Evolutionary conservation across 257 asterid genomes (phyloP).

Genomic region (Ehretia macrophylla): DNA sequence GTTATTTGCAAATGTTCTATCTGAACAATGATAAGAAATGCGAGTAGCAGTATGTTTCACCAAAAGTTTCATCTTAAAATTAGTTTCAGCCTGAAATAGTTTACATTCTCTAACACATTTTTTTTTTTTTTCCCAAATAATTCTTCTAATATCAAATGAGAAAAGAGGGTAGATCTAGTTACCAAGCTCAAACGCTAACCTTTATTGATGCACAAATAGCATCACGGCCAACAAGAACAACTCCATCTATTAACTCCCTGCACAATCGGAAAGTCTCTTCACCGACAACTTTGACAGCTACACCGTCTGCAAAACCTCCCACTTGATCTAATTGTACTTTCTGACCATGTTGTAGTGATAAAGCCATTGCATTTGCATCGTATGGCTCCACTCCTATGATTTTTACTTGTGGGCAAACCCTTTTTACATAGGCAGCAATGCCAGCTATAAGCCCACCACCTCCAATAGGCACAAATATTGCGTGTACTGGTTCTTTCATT

Average conservation of each 20-base stretch:
- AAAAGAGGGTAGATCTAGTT: not conserved
- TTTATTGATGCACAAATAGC: constrained; percentile 97
- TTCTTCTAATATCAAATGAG: not conserved
- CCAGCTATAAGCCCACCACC: constrained; percentile 99
- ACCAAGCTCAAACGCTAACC: constrained; percentile 35
- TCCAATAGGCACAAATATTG: constrained; percentile 90
- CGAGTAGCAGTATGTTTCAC: too few species aligned
- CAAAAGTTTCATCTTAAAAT: too few species aligned
- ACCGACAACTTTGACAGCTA: constrained; percentile 92
- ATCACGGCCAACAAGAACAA: constrained; percentile 87
- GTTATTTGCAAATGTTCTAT: too few species aligned
- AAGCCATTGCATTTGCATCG: constrained; percentile 94
- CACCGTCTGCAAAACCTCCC: constrained; percentile 98
- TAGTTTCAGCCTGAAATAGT: too few species aligned
- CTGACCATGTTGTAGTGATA: constrained; percentile 72
- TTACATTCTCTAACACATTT: too few species aligned
- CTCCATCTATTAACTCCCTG: constrained; percentile 77
- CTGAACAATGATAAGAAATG: too few species aligned
- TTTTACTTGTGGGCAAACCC: constrained; percentile 79
- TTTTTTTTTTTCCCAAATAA: too few species aligned
- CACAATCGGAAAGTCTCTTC: constrained; percentile 82
- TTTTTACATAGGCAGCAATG: constrained; percentile 85
- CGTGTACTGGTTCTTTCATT: constrained; percentile 59
- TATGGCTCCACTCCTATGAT: constrained; percentile 89
- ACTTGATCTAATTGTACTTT: constrained; percentile 82